Base-by-base conservation (phyloP, 2,329 filamentous ascomycete species). In the Fusarium heterosporum region DNA sequence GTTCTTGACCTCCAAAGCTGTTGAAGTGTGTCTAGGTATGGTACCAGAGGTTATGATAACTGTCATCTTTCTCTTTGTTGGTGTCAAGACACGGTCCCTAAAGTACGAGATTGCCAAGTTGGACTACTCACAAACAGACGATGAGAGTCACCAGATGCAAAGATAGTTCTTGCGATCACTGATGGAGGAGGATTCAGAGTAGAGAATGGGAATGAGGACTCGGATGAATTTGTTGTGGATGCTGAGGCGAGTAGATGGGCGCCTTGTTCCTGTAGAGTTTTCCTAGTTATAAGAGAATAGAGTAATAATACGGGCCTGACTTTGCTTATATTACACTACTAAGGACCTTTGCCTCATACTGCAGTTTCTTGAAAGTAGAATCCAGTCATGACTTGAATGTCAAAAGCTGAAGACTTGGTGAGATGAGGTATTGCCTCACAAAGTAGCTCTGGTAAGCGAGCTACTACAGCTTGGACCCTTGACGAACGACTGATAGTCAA, bases 401-500 rank as follows among this genome's bases (percentile, higher is more conserved):
- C 51, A 30, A 6, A 49, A 46, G 56, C 29, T 43, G 32, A 51
- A 45, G 29, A 3, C 22, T 46, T 61, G 58, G 61, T 63, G 56
- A 66, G 57, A 58, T 63, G 63, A 66, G 50, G 61, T 46, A 45
- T 55, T 39, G 25, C 12, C 39, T 43, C 34, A 29, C 42, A 34
- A 64, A 64, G 59, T 55, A 64, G 59, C 59, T 66, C 30, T 34
- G 32, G 16, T 63, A 63, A 63, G 51, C 58, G 49, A 62, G 49
- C 52, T 28, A 45, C 19, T 42, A 42, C 16, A 53, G 53, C 16
- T 42, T 56, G 58, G 50, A 36, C 58, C 59, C 57, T 62, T 30
- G 39, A 30, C 43, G 13, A 63, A 46, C 12, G 28, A 2, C 2
- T 26, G 9, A 26, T 9, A 6, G 12, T 36, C 9, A 4, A 9